Evolutionary conservation across 306 rosid genomes (phyloP).

Genomic region (Citrullus amarus): DNA sequence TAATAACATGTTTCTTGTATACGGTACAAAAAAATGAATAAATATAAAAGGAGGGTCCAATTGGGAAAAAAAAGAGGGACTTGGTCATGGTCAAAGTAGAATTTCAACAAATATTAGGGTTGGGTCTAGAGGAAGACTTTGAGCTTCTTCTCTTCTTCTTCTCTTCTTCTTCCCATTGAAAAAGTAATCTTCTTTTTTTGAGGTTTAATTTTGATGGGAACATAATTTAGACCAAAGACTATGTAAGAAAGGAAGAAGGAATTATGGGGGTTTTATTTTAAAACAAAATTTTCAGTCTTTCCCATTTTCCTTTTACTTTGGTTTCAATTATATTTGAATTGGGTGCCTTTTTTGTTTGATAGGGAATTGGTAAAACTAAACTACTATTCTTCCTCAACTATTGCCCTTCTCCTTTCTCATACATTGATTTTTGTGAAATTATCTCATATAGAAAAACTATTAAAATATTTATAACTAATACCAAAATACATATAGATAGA

Average conservation of each 20-base stretch:
- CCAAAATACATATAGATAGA: too few relatives aligned
- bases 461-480: too few relatives aligned
- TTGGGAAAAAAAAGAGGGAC: slow-evolving; percentile 20
- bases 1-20: slow-evolving; percentile 16
- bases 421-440: too few relatives aligned
- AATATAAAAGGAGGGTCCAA: background rate
- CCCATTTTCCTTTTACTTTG: background rate
- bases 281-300: background rate
- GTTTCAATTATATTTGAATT: background rate
- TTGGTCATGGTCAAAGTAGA: slow-evolving; percentile 37
- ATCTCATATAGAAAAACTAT: too few relatives aligned
- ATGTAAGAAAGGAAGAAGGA: background rate
- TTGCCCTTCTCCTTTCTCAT: too few relatives aligned
- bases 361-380: too few relatives aligned
- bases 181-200: background rate
- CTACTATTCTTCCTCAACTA: too few relatives aligned
- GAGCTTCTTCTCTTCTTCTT: background rate
- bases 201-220: background rate
- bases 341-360: too few relatives aligned
- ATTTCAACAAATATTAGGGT: background rate
- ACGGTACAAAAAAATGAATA: slow-evolving; percentile 13
- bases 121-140: slow-evolving; percentile 9
- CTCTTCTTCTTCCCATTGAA: slow-evolving; percentile 1
- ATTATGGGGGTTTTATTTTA: background rate
- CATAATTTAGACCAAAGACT: background rate